Base-by-base conservation (phyloP, 306 rosid species). In the Dalbergia cultrata region DNA sequence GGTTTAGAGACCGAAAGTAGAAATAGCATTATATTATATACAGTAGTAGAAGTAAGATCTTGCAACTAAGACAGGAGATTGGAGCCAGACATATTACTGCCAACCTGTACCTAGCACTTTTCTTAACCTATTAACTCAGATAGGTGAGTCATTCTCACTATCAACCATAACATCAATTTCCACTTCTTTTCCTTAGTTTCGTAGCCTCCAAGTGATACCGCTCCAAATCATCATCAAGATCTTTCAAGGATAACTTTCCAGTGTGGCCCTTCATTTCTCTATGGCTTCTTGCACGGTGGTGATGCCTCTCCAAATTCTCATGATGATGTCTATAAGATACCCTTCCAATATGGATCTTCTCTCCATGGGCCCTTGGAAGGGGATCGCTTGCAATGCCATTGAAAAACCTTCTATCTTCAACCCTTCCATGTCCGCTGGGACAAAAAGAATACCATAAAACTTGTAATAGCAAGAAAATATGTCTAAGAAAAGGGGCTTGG, bases 171-270 rank as follows among this genome's bases (percentile, higher is more conserved):
- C 37, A 45, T 74, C 78, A 72, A 62, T 84, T 75, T 80, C 49
- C 39, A 13, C 33, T 34, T 67, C 58, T 33, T 12, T 67, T 34
- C 7, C 31, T 79, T 52, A 73, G 26, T 82, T 34, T 26, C 84
- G 21, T 70, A 78, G 87, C 88, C 35, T 80, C 80, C 5, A 18
- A 72, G 70, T 35, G 90, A 84, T 91, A 89, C 59, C 21, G 82
- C 84, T 89, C 95, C 91, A 91, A 79, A 26, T 91, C 95, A 18
- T 89, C 90, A 61, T 91, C 93, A 54, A 91, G 93, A 57, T 89
- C 93, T 69, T 81, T 77, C 11, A 49, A 80, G 31, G 91, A 80
- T 63, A 85, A 14, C 72, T 75, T 82, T 58, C 69, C 67, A 21
- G n/a, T 9, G 41, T 18, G 73, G 68, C 21, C 71, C 47, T 70